These are phyloP conservation scores for Pythium dissimile DNA, from an alignment of 352 stramenopile species.

Conservation along the genomic window DNA sequence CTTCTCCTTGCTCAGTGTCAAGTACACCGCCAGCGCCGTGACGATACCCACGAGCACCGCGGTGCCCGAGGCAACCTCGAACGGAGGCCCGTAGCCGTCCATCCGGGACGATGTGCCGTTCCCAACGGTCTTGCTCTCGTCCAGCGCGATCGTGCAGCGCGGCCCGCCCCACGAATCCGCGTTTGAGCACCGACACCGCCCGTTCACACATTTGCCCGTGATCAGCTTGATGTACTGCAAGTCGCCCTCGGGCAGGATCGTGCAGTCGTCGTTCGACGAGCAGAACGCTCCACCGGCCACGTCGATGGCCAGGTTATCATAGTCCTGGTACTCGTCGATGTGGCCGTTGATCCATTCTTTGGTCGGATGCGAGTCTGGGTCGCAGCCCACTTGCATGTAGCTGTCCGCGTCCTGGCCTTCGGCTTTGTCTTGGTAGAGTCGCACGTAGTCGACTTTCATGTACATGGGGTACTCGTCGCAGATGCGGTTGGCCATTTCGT, in stretches of 20 bases:
- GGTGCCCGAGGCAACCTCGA: conserved; percentile 9
- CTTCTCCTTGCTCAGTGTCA: background rate
- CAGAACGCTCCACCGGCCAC: conserved; percentile 29
- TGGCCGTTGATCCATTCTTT: conserved; percentile 38
- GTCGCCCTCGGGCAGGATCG: conserved; percentile 20
- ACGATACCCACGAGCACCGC: conserved; percentile 13
- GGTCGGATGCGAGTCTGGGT: conserved; percentile 33
- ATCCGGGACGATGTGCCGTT: conserved; percentile 4
- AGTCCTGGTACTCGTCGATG: conserved; percentile 33
- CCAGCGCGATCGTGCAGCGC: conserved; percentile 27
- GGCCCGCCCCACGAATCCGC: conserved; percentile 27
- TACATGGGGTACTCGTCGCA: conserved; percentile 39
- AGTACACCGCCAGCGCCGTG: conserved; percentile 9
- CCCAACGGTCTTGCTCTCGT: conserved; percentile 9
- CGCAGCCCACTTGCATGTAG: conserved; percentile 36
- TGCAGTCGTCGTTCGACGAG: conserved; percentile 29
- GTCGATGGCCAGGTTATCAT: conserved; percentile 23
- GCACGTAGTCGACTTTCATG: conserved; percentile 37
- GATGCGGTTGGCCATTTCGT: conserved; percentile 39
- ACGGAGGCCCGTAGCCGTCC: conserved; percentile 18
- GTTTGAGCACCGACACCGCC: conserved; percentile 45
- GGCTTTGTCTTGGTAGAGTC: conserved; percentile 26
- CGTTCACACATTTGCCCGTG: conserved; percentile 29
- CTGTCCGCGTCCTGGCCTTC: conserved; percentile 5
- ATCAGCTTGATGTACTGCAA: conserved; percentile 18